A percentile compares a stretch with the other conserved stretches of the same genome.
phyloP scores from a whole-genome alignment of 257 asterid genomes.

The Nicotiana undulata region DNA sequence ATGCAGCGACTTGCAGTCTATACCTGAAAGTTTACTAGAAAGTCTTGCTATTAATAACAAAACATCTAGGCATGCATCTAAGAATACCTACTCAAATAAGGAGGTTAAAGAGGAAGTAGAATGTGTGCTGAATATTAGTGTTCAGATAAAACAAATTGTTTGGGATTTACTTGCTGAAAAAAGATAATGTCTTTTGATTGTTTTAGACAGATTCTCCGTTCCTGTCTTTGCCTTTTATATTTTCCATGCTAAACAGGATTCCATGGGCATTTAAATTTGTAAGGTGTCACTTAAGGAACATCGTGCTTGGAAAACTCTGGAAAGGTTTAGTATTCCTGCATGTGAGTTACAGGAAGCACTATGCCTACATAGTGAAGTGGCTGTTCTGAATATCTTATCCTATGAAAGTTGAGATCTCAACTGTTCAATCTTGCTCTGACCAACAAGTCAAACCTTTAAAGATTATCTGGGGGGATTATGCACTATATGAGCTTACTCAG shows the following conservation, averaged over 20 bases:
- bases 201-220: neutral
- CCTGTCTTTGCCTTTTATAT: neutral
- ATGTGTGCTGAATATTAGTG: conserved; percentile 49
- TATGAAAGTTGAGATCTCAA: no score
- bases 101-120: conserved; percentile 54
- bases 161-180: conserved; percentile 32
- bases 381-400: no score
- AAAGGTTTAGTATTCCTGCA: no score
- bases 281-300: no score
- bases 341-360: no score
- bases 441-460: no score
- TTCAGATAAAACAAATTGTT: conserved; percentile 70
- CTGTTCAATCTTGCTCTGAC: no score
- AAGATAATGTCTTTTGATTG: neutral
- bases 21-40: conserved; percentile 47
- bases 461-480: no score
- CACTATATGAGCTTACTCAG: no score
- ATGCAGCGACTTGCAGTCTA: conserved; percentile 60
- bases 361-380: no score
- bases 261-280: no score
- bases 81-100: conserved; percentile 28
- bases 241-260: neutral
- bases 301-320: no score
- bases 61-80: conserved; percentile 17
- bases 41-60: conserved; percentile 41